A percentile compares a stretch with the other conserved stretches of the same genome.
Conservation (phyloP, 2,329 filamentous ascomycete species). For the Fusarium pseudocircinatum region DNA sequence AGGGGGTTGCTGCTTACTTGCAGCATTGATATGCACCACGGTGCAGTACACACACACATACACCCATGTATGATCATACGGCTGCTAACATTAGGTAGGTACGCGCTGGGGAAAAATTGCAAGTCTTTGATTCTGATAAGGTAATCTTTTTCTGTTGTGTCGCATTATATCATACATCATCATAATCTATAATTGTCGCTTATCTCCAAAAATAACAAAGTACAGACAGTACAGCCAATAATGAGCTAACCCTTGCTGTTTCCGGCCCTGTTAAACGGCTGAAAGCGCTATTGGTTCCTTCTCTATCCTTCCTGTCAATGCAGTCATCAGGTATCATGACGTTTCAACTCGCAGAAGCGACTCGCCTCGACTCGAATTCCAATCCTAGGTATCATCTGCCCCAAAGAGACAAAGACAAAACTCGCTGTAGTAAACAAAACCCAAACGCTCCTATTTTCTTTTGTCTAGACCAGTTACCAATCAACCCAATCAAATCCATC, state of each 20-base stretch:
- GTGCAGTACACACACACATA: not conserved
- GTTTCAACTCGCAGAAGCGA: not conserved
- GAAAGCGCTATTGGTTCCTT: conserved; percentile 6
- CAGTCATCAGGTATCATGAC: conserved; percentile 29
- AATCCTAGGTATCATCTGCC: not conserved
- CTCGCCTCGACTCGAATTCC: not conserved
- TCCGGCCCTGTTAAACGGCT: not conserved
- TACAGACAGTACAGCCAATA: not conserved
- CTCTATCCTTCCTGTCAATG: not conserved
- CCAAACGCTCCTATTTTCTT: conserved; percentile 16
- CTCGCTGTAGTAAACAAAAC: conserved; percentile 1
- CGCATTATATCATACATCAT: conserved; percentile 38
- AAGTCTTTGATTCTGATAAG: not conserved
- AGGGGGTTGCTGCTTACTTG: not conserved
- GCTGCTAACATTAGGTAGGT: not conserved
- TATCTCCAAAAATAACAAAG: not conserved
- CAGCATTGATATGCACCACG: not conserved
- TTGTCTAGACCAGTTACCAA: conserved; percentile 27
- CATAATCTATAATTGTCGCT: conserved; percentile 24
- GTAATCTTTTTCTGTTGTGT: not conserved
- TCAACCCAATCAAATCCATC: not conserved
- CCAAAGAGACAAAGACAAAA: not conserved
- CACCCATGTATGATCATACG: no score
- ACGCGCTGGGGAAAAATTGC: not conserved
- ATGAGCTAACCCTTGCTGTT: not conserved